These are phyloP conservation scores for Phytophthora syringae DNA, from an alignment of 352 stramenopile species.

Conservation along the genomic window DNA sequence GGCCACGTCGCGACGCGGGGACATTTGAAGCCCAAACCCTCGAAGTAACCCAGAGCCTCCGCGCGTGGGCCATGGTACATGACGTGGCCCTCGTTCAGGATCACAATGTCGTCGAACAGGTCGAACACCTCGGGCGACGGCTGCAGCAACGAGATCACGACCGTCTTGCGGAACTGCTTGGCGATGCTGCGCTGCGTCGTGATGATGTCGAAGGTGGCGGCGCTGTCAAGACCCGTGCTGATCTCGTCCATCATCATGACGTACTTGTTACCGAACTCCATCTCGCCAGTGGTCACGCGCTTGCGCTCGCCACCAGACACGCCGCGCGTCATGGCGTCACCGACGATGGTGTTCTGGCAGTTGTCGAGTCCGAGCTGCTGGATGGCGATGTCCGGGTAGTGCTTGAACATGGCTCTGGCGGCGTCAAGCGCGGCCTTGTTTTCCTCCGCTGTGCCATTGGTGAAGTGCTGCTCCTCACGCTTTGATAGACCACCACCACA, in stretches of 20 bases:
- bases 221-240: slow-evolving; percentile 69
- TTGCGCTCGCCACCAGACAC: slow-evolving; percentile 80
- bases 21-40: slow-evolving; percentile 63
- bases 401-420: slow-evolving; percentile 34
- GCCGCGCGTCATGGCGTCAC: slow-evolving; percentile 66
- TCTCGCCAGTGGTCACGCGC: slow-evolving; percentile 78
- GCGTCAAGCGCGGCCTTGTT: slow-evolving; percentile 38
- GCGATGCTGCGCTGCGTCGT: slow-evolving; percentile 53
- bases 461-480: slow-evolving; percentile 21
- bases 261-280: slow-evolving; percentile 84
- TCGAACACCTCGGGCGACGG: slow-evolving; percentile 92
- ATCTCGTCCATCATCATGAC: slow-evolving; percentile 89
- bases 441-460: slow-evolving; percentile 33
- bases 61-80: slow-evolving; percentile 87
- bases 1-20: slow-evolving; percentile 75
- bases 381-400: slow-evolving; percentile 52
- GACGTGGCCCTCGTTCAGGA: slow-evolving; percentile 91
- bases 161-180: slow-evolving; percentile 55
- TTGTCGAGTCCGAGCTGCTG: slow-evolving; percentile 56
- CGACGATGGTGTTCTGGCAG: slow-evolving; percentile 69
- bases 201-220: slow-evolving; percentile 72
- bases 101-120: slow-evolving; percentile 93
- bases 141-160: slow-evolving; percentile 87
- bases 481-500: slow-evolving; percentile 30
- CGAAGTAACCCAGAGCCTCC: slow-evolving; percentile 83